phyloP scores from a whole-genome alignment of 192 early-diverging fungal species.

The Podila minutissima region DNA sequence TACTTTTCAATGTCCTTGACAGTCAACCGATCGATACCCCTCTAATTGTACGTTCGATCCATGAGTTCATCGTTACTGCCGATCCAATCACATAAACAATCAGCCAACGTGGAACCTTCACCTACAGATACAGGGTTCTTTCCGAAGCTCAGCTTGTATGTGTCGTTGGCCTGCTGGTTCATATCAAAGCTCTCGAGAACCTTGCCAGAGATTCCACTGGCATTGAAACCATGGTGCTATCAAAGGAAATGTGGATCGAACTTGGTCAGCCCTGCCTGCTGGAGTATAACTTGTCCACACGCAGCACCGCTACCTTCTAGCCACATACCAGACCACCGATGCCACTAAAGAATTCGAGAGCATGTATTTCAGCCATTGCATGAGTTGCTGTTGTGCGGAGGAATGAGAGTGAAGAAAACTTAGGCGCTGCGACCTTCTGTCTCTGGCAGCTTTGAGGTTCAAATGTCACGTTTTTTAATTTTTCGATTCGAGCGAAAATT shows the following conservation, averaged over 20 bases:
- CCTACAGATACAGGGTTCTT: conserved; percentile 51
- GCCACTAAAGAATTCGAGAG: conserved; percentile 77
- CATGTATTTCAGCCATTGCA: conserved; percentile 48
- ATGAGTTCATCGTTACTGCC: conserved; percentile 40
- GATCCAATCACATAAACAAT: neutral
- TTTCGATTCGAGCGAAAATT: neutral
- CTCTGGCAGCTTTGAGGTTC: neutral
- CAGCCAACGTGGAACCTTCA: neutral
- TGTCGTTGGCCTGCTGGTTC: conserved; percentile 85
- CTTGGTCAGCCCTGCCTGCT: too few species aligned
- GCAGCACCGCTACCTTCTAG: neutral
- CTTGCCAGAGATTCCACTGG: conserved; percentile 61
- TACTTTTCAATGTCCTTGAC: conserved; percentile 58
- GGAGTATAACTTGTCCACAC: neutral
- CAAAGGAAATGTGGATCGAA: too few species aligned
- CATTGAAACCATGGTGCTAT: conserved; percentile 79
- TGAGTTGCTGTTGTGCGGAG: neutral
- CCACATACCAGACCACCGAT: conserved; percentile 69
- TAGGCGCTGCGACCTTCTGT: neutral
- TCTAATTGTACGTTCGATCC: conserved; percentile 21
- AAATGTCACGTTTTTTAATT: neutral
- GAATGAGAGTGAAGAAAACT: neutral
- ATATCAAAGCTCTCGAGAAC: conserved; percentile 90
- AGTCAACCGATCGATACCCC: conserved; percentile 61
- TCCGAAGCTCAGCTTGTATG: conserved; percentile 73